Evolutionary conservation across 441 rosid genomes (phyloP), one percentile per base, ranked within the genome.

Genomic region (Gossypium laxum): DNA sequence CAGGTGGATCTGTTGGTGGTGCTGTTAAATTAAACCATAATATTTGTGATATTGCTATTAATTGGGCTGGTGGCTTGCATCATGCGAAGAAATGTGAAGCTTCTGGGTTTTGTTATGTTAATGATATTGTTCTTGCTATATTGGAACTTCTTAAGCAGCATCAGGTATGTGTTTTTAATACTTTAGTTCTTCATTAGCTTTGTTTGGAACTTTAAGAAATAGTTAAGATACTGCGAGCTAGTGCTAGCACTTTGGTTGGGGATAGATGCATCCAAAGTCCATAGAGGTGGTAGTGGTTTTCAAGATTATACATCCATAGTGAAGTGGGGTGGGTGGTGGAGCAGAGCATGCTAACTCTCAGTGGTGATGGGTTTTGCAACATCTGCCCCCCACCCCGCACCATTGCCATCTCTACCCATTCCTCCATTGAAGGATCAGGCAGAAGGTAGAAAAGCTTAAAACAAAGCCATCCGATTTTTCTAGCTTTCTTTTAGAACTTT

Each of bases 81-180:
- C 93, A 89, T 74, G 93, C 93, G 26, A 89, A 89, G 82, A 89
- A 89, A 79, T 84, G 91, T 55, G 91, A 87, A 67, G 93, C 93
- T 61, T 89, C 93, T 28, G 93, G 93, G 14, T 89, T 89, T 73
- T 89, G 91, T 76, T 89, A 89, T 76, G 93, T 89, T 6, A 89
- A 89, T 69, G 93, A 89, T 68, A 89, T 89, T 64, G 93, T 87
- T 22, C 84, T 89, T 51, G 93, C 87, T 26, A 87, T 89, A 57
- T 77, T 89, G 61, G 93, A 89, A 81, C 77, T 89, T 75, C 93
- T 87, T 75, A 87, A 89, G 75, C 75, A 76, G 63, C 83, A 84
- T 50, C 83, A 84, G 85, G 87, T 81, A 58, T 79, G 70, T 66
- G 72, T 66, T 63, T 61, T 72, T 54, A 19, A 30, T 51, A 26